These are phyloP conservation scores for Rhinocladiella similis DNA, from an alignment of 2,329 filamentous ascomycete genomes.

Conservation along the genomic window DNA sequence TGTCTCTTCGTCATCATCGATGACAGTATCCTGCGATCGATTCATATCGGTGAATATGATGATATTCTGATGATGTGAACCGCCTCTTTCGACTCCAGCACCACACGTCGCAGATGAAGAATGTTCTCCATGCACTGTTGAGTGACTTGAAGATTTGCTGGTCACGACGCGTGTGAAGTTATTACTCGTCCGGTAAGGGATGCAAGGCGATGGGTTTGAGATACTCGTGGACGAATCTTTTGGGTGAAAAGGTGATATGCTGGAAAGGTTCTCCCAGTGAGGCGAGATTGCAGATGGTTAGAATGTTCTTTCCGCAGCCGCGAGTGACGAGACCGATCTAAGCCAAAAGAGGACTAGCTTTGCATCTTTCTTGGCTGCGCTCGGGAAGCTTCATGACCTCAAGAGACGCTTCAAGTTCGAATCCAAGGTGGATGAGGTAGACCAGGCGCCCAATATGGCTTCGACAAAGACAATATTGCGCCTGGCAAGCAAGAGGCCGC, in stretches of 20 bases:
- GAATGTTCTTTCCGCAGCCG: background rate
- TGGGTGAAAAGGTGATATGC: background rate
- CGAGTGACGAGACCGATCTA: background rate
- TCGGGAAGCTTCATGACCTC: slow-evolving; percentile 8
- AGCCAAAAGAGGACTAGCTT: background rate
- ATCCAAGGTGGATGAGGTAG: background rate
- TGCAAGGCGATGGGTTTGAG: background rate
- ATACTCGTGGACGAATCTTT: background rate
- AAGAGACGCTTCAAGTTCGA: background rate
- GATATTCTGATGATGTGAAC: slow-evolving; percentile 10
- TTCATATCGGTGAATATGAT: slow-evolving; percentile 40
- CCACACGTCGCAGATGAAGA: slow-evolving; percentile 17
- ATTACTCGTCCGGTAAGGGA: background rate
- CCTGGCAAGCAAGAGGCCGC: slow-evolving; percentile 41
- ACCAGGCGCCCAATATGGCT: slow-evolving; percentile 36
- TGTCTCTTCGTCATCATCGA: slow-evolving; percentile 51
- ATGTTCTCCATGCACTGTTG: slow-evolving; percentile 29
- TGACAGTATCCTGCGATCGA: slow-evolving; percentile 49
- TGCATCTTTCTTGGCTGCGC: background rate
- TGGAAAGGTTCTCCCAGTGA: background rate
- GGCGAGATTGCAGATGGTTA: background rate
- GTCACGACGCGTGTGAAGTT: background rate
- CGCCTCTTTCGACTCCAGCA: slow-evolving; percentile 30
- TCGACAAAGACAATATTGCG: slow-evolving; percentile 47
- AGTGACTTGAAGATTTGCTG: background rate